phyloP scores from a whole-genome alignment of 495 filamentous ascomycete species.

The Tuber magnatum region DNA sequence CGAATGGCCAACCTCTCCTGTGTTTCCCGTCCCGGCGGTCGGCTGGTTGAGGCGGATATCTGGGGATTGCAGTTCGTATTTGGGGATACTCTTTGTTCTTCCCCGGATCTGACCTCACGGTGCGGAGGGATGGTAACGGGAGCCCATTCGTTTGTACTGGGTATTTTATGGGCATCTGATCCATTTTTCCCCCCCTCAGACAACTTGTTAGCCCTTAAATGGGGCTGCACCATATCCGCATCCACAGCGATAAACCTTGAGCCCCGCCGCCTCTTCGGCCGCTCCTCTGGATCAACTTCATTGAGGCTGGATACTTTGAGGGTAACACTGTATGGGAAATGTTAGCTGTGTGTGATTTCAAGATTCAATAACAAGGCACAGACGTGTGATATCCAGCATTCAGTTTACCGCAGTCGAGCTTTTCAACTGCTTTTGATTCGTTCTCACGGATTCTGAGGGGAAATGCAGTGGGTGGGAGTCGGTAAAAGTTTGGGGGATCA shows the following conservation, averaged over 20 bases:
- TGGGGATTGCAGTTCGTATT: not conserved
- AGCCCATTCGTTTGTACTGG: not conserved
- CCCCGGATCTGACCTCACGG: not conserved
- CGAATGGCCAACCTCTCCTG: slow-evolving; percentile 32
- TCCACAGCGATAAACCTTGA: slow-evolving; percentile 25
- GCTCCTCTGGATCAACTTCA: slow-evolving; percentile 22
- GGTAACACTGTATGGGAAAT: slow-evolving; percentile 24
- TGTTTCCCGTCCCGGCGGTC: slow-evolving; percentile 20
- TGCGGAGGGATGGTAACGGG: not conserved
- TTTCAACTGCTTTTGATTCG: slow-evolving; percentile 29
- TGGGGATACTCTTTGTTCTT: not conserved
- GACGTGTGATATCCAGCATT: slow-evolving; percentile 40
- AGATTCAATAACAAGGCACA: slow-evolving; percentile 3
- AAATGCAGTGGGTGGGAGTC: slow-evolving; percentile 28
- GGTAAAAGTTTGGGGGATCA: slow-evolving; percentile 34
- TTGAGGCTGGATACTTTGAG: slow-evolving; percentile 36
- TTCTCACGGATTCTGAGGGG: slow-evolving; percentile 33
- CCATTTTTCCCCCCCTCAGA: not conserved
- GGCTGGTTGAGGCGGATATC: not conserved
- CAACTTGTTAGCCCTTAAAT: slow-evolving; percentile 3
- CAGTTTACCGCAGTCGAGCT: slow-evolving; percentile 29
- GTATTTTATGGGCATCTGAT: not conserved
- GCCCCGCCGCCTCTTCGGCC: slow-evolving; percentile 25
- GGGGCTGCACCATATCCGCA: slow-evolving; percentile 28
- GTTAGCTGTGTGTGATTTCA: not conserved